Percentiles rank a stretch among this genome's conserved stretches.
phyloP scores from a whole-genome alignment of 805 yeast genomes.

The Saccharomycopsis fodiens region DNA sequence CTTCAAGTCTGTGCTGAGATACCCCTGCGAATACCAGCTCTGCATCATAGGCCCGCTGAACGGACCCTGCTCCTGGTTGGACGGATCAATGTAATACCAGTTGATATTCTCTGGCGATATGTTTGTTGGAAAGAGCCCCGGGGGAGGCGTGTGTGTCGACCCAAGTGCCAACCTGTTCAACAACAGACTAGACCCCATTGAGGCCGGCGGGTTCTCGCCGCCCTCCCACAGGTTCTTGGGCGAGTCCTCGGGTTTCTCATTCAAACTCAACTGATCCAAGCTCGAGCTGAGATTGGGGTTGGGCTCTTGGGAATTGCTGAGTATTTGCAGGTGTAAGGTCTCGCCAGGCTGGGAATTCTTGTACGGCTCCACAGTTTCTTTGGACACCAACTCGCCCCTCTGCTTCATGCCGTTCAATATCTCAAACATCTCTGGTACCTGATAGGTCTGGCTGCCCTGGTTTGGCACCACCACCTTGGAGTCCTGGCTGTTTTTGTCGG shows the following conservation, averaged over 20 bases:
- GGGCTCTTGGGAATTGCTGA: constrained; percentile 9
- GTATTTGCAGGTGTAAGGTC: constrained; percentile 20
- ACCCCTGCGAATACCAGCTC: constrained; percentile 60
- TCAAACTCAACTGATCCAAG: constrained; percentile 4
- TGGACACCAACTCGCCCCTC: constrained; percentile 25
- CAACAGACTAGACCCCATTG: constrained; percentile 8
- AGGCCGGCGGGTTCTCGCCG: no score
- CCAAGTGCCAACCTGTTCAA: constrained; percentile 4
- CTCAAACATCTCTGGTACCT: constrained; percentile 45
- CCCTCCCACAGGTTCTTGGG: not conserved
- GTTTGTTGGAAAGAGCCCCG: constrained; percentile 18
- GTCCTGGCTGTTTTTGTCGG: not conserved
- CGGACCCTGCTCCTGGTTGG: constrained; percentile 74
- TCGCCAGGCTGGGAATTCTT: constrained; percentile 27
- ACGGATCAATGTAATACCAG: constrained; percentile 72
- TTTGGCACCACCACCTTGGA: constrained; percentile 29
- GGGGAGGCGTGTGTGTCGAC: constrained; percentile 9
- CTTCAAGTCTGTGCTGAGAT: constrained; percentile 45
- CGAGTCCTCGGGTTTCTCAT: not conserved
- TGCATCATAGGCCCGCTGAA: constrained; percentile 71
- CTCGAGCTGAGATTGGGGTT: constrained; percentile 16
- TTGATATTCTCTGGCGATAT: constrained; percentile 37
- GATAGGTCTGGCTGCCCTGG: constrained; percentile 36
- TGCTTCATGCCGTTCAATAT: constrained; percentile 39
- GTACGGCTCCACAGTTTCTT: constrained; percentile 27